Base-by-base conservation (phyloP, 805 yeast species). In the Sugiyamaella floridensis region DNA sequence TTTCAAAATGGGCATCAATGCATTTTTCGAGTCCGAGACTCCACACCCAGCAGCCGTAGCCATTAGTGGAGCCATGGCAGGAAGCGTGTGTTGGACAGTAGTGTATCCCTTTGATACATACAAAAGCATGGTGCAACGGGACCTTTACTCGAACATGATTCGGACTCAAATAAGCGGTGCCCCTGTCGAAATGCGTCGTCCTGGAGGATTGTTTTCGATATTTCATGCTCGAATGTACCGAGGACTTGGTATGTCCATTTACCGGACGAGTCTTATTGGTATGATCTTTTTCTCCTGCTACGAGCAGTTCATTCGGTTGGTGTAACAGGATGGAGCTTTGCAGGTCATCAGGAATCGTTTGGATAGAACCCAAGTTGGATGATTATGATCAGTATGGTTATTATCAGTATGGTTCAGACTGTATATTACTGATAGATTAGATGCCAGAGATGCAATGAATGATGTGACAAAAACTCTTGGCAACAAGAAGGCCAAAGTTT, bases 81-180 rank as follows among this genome's bases (percentile, higher is more conserved):
- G 96, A 2, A 77, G 83, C 15, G 68, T 84, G 15, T 76, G 89
- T 48, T 87, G 95, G 95, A 68, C 81, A 1, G 66, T 81, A 0
- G 82, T 87, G 2, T 89, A 85, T 69, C 95, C 96, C 2, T 64
- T 88, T 10, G 96, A 88, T 66, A 88, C 96, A 0, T 73, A 85
- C 54, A 88, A 89, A 64, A 80, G 90, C 1, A 75, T 83, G 53
- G 76, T 80, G 44, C 96, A 88, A 63, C 78, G 85, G 53, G 92
- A 87, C 60, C 73, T 85, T 4, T 85, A 87, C 22, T 73, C 83
- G 29, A 81, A 83, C 57, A 80, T 85, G n/a, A 70, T 85, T 61
- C 37, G 37, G 37, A 14, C 4, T 14, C 37, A 14, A 11, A 40
- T 15, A 40, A 20, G 18, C 16, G 47, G 76, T 46, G 66, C 71